Conservation (phyloP, 202 grass and related monocot genomes). For the Cymbopogon flexuosus region DNA sequence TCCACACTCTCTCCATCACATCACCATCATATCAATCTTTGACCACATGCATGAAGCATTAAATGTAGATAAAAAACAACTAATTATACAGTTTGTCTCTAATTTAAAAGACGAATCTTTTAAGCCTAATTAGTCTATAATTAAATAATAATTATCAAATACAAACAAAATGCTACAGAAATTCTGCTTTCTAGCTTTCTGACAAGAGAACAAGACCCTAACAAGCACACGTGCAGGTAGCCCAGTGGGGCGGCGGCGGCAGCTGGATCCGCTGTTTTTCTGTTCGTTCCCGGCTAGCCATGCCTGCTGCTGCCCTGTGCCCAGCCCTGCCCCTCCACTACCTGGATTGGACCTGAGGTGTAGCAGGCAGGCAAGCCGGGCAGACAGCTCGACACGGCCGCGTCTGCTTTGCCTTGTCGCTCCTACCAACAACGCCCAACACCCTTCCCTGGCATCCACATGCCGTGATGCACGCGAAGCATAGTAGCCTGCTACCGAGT, state of each 20-base stretch:
- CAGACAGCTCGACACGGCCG: slow-evolving; percentile 28
- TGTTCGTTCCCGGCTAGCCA: not conserved
- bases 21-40: too few species aligned
- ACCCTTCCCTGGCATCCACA: not conserved
- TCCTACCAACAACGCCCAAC: not conserved
- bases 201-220: too few species aligned
- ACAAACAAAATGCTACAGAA: too few species aligned
- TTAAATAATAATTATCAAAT: too few species aligned
- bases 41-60: too few species aligned
- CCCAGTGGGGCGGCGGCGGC: slow-evolving; percentile 1
- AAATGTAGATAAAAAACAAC: too few species aligned
- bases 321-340: not conserved
- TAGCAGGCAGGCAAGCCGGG: not conserved
- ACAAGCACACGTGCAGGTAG: not conserved
- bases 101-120: too few species aligned
- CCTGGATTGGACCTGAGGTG: not conserved
- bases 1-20: too few species aligned
- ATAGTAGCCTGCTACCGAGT: not conserved
- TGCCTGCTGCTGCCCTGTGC: not conserved
- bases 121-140: too few species aligned
- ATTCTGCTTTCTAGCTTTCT: too few species aligned
- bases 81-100: too few species aligned
- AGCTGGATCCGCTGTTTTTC: slow-evolving; percentile 23
- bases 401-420: not conserved
- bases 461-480: not conserved